Evolutionary conservation across 2,329 filamentous ascomycete genomes (phyloP), one percentile per base, ranked within the genome.

Genomic region (Ceratocystis alfenasii): DNA sequence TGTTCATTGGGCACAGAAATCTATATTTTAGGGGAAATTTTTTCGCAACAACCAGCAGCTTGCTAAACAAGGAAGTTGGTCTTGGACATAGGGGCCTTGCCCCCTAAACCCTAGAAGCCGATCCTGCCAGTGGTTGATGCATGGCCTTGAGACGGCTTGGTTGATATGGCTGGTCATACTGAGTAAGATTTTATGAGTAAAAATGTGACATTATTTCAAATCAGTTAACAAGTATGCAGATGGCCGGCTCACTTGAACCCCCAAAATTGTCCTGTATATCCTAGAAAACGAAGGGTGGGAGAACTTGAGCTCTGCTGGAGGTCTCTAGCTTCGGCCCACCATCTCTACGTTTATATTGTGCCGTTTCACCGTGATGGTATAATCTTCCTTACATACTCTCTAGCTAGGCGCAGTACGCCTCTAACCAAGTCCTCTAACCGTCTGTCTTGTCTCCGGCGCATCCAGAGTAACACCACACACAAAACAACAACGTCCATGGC

Each of bases 361-460:
- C n/a, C 17, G 28, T 8, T 33, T 67, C 59, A 83, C 73, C 82
- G 77, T 2, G 83, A 78, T 6, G 85, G 85, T 25, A 87, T 71
- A 30, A 87, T 72, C 60, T 79, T 84, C 65, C 83, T 76, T 25
- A 79, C 75, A 70, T 87, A 87, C 71, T 87, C 84, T 65, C 83
- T 76, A 17, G 77, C 74, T 55, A 86, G 74, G 68, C 74, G 77
- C 8, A 90, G 72, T 15, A 85, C 78, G 0, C 87, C 84, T 60
- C 88, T 78, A 2, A 91, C 82, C n/a, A 89, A 79, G 69, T 89
- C 88, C 72, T 93, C 88, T 0, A 92, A 74, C 67, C 88, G 79
- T 60, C 82, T 78, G 71, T 93, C 89, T 70, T 87, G 87, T 72
- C 83, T 84, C 69, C 80, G 82, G 65, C 89, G 78, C 82, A 93